phyloP scores from a whole-genome alignment of 1,284 basidiomycete species.

The Takashimella koratensis region DNA sequence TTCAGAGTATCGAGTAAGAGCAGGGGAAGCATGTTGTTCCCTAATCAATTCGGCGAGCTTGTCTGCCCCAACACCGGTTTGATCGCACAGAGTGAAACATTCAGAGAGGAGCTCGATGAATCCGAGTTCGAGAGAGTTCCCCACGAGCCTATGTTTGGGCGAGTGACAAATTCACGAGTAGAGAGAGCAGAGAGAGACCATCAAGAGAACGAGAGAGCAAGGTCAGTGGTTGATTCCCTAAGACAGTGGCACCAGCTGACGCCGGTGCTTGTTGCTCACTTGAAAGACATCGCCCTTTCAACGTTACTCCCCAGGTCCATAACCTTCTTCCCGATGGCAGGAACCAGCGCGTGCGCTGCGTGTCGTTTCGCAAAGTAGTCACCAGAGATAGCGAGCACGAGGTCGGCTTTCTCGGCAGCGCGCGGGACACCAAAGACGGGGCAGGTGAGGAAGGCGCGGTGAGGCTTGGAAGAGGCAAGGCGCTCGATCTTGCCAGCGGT shows the following conservation, averaged over 20 bases:
- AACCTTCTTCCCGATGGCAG: conserved; percentile 69
- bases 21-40: conserved; percentile 47
- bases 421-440: conserved; percentile 71
- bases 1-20: conserved; percentile 27
- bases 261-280: no score
- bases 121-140: conserved; percentile 45
- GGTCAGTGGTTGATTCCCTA: no score
- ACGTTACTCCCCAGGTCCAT: conserved; percentile 53
- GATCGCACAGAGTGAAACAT: conserved; percentile 76
- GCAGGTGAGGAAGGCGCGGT: conserved; percentile 66
- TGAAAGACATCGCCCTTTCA: conserved; percentile 66
- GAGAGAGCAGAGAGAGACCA: no score
- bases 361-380: conserved; percentile 80
- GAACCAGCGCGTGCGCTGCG: conserved; percentile 64
- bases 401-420: conserved; percentile 64
- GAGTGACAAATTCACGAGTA: no score
- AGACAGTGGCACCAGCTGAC: no score
- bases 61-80: conserved; percentile 69
- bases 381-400: conserved; percentile 75
- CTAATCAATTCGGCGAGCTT: conserved; percentile 58
- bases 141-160: conserved; percentile 31
- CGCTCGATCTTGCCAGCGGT: conserved; percentile 72
- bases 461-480: conserved; percentile 60
- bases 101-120: conserved; percentile 74
- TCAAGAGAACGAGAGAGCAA: background rate